Conservation (phyloP, 1,284 basidiomycete species). For the Albatrellus sp. region DNA sequence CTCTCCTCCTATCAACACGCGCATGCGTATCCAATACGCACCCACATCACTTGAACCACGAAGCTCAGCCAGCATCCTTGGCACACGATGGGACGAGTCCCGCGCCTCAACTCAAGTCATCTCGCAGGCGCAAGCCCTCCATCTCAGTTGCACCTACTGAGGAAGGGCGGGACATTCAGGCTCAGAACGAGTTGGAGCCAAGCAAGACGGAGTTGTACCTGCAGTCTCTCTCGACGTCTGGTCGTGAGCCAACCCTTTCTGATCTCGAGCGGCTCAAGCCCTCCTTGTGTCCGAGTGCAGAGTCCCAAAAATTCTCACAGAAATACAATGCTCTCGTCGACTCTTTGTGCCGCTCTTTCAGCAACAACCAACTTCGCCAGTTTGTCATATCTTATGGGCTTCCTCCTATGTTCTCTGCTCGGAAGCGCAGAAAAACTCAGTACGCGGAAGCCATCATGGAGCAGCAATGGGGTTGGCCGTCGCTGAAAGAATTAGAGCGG, state of each 20-base stretch:
- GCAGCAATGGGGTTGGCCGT: conserved; percentile 55
- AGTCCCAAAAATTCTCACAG: conserved; percentile 33
- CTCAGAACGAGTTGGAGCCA: conserved; percentile 1
- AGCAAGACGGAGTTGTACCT: conserved; percentile 43
- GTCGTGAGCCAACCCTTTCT: conserved; percentile 31
- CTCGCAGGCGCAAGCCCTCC: neutral
- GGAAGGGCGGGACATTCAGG: neutral
- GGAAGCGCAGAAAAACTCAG: conserved; percentile 28
- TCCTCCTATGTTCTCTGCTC: conserved; percentile 18
- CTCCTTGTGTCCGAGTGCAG: conserved; percentile 21
- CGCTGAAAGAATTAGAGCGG: conserved; percentile 37
- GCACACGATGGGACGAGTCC: too few relatives aligned
- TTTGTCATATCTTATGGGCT: conserved; percentile 38
- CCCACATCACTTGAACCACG: too few relatives aligned
- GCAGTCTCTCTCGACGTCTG: conserved; percentile 31
- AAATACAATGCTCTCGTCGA: conserved; percentile 39
- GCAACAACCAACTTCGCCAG: conserved; percentile 41
- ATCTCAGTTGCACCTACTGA: neutral
- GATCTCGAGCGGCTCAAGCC: conserved; percentile 47
- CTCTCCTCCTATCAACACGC: too few relatives aligned
- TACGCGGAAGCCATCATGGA: conserved; percentile 50
- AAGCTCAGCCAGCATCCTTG: too few relatives aligned
- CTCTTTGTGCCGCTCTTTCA: conserved; percentile 50
- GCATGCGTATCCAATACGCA: too few relatives aligned
- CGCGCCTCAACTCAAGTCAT: too few relatives aligned